Evolutionary conservation across 208 protist genomes (phyloP), one percentile per base, ranked within the genome.

Genomic region (Leishmania amazonensis): DNA sequence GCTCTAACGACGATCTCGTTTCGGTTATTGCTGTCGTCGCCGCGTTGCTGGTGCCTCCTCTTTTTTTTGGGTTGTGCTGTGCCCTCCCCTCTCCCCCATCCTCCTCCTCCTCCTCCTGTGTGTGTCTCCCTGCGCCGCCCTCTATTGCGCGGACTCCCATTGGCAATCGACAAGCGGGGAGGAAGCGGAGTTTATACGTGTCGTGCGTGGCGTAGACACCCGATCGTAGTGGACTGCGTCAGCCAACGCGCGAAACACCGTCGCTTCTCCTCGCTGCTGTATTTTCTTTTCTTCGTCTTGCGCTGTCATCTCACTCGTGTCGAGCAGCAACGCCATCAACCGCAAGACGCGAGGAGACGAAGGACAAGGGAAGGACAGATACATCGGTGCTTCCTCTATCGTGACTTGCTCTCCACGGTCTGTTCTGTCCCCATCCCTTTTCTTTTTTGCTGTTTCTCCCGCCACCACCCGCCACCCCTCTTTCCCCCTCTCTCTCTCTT

Each of bases 271-370:
- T 81, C 28, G 38, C 38, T 45, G 0, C 42, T 45, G 42, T 45
- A 45, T 45, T 42, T 42, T 42, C 40, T 45, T 45, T 45, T 45
- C 42, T 81, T 87, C 58, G 42, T 83, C 79, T 76, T 76, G 42
- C 72, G 62, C 81, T 78, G 80, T 64, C 47, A 9, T 81, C 42
- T 15, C 57, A 62, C 57, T 31, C 28, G 57, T 62, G 57, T 31
- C 42, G 31, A 78, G 62, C 75, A 71, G 15, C 24, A 35, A 79
- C 51, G n/a, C 28, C 19, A 40, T 79, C 24, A 5, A 70, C 31
- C 45, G 21, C 49, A 53, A 53, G 15, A 53, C 0, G 8, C 8
- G 15, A 17, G 17, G 15, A 11, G 49, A 17, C 49, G 15, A 17
- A 19, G 15, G 13, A 53, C 49, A 53, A 17, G 3, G 49, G 8